phyloP scores from a whole-genome alignment of 1,139 yeast species.

The Geotrichum europaeum region DNA sequence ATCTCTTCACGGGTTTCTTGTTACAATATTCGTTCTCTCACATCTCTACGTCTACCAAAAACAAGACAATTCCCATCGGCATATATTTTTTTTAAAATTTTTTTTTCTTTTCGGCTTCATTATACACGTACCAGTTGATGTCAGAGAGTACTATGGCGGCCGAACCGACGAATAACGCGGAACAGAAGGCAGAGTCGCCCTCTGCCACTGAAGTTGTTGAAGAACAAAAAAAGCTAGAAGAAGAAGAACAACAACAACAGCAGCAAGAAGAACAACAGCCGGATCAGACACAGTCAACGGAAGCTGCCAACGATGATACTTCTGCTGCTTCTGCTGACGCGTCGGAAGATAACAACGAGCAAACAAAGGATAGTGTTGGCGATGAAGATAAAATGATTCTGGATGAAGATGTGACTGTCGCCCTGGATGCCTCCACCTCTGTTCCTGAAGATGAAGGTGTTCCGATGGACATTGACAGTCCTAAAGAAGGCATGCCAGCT shows the following conservation, averaged over 20 bases:
- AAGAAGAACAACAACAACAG: background rate
- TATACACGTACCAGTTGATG: background rate
- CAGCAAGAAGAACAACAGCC: constrained; percentile 6
- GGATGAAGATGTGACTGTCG: constrained; percentile 12
- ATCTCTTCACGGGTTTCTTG: constrained; percentile 1
- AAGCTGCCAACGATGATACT: background rate
- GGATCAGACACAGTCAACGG: background rate
- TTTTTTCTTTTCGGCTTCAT: background rate
- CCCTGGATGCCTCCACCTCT: background rate
- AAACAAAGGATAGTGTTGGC: background rate
- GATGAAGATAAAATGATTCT: constrained; percentile 2
- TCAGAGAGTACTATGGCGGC: background rate
- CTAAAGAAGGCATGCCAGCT: background rate
- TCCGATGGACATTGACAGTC: constrained; percentile 5
- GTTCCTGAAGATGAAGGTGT: constrained; percentile 1
- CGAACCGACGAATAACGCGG: background rate
- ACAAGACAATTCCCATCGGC: background rate
- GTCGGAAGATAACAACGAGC: background rate
- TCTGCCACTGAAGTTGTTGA: background rate
- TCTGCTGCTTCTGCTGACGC: background rate
- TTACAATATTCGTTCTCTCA: constrained; percentile 20
- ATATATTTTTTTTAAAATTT: background rate
- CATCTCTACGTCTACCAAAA: background rate
- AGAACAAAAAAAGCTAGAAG: background rate
- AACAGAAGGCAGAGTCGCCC: background rate